Conservation (phyloP, 2,329 filamentous ascomycete genomes). For the Penicillium brevicompactum region DNA sequence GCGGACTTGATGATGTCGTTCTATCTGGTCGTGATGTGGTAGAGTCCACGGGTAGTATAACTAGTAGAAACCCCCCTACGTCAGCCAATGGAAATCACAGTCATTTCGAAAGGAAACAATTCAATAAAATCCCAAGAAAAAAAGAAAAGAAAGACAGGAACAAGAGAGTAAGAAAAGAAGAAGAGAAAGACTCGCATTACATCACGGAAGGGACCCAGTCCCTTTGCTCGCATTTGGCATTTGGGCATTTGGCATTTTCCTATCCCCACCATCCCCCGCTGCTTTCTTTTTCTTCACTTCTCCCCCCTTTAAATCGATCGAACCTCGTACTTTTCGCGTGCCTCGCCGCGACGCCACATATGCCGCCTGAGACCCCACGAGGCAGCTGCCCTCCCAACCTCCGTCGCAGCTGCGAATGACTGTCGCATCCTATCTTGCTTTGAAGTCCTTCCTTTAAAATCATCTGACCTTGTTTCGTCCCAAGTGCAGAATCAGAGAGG, state of each 20-base stretch:
- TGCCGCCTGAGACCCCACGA: constrained; percentile 36
- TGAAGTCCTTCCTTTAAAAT: not conserved
- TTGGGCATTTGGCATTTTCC: constrained; percentile 13
- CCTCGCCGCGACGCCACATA: constrained; percentile 24
- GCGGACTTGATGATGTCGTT: not conserved
- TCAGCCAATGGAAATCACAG: not conserved
- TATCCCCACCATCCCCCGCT: constrained; percentile 18
- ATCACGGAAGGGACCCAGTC: constrained; percentile 14
- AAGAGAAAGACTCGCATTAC: constrained; percentile 10
- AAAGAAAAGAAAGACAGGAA: not conserved
- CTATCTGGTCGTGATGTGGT: no score
- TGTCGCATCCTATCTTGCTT: constrained; percentile 15
- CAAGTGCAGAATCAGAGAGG: not conserved
- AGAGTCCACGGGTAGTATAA: no score
- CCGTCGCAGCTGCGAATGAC: constrained; percentile 29
- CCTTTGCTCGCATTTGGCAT: constrained; percentile 8
- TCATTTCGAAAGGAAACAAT: not conserved
- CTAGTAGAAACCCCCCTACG: not conserved
- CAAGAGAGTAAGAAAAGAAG: not conserved
- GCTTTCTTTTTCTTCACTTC: constrained; percentile 2
- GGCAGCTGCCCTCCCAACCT: constrained; percentile 35
- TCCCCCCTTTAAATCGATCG: constrained; percentile 2
- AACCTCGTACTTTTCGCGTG: constrained; percentile 8
- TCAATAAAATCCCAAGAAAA: not conserved
- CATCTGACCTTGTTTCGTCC: constrained; percentile 10